Percentiles rank a stretch among this genome's conserved stretches.
These are phyloP conservation scores for Monosporascus sp. DNA, from an alignment of 2,329 filamentous ascomycete species.

Conservation along the genomic window DNA sequence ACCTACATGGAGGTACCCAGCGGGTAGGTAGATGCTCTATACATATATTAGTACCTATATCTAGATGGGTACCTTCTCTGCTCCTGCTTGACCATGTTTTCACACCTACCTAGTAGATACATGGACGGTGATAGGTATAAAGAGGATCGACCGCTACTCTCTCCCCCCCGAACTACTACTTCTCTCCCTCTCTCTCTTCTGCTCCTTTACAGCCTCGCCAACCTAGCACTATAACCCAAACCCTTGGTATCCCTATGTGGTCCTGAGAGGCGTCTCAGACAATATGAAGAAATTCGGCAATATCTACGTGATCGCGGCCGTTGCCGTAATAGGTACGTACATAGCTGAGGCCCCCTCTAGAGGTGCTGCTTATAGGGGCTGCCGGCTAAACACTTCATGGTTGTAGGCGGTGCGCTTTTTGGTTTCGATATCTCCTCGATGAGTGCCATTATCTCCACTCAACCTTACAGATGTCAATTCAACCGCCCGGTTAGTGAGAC, in stretches of 20 bases:
- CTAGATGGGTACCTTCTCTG: too few relatives aligned
- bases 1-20: too few relatives aligned
- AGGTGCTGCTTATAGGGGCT: neutral
- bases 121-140: neutral
- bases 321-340: constrained; percentile 35
- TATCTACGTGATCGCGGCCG: constrained; percentile 38
- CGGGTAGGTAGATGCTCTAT: constrained; percentile 2
- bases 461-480: constrained; percentile 38
- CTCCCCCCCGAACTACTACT: constrained; percentile 1
- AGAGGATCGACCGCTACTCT: neutral
- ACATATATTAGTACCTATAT: neutral
- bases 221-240: constrained; percentile 2
- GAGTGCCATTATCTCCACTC: constrained; percentile 38
- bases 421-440: constrained; percentile 42
- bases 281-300: constrained; percentile 31
- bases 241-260: constrained; percentile 6
- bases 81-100: too few relatives aligned
- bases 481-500: constrained; percentile 27
- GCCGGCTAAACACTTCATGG: constrained; percentile 1
- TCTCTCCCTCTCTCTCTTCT: neutral
- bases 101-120: too few relatives aligned
- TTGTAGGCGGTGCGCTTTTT: constrained; percentile 33
- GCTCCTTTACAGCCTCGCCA: constrained; percentile 4
- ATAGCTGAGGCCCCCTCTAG: neutral
- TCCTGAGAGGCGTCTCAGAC: constrained; percentile 17